Evolutionary conservation across 495 filamentous ascomycete species (phyloP).

Genomic region (Penicillium egyptiacum): DNA sequence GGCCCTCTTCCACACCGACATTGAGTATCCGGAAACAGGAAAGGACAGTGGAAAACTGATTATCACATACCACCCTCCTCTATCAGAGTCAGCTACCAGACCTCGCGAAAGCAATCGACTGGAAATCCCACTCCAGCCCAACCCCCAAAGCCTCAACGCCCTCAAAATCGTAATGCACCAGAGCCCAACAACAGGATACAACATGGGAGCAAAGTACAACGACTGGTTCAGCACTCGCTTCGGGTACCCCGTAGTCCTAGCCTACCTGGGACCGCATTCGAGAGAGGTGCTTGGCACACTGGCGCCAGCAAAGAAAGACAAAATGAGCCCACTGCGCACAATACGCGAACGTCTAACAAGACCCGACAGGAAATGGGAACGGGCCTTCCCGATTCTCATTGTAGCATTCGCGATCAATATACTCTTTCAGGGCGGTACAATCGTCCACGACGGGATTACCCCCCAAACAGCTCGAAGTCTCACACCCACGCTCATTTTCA

Average conservation of each 20-base stretch:
- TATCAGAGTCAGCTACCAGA: constrained; percentile 17
- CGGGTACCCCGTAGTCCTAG: constrained; percentile 64
- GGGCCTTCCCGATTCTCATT: not conserved
- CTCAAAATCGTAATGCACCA: constrained; percentile 61
- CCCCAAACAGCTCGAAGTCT: constrained; percentile 3
- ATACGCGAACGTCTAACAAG: not conserved
- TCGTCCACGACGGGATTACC: not conserved
- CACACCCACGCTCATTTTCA: not conserved
- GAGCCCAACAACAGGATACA: constrained; percentile 63
- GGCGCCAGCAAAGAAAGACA: constrained; percentile 32
- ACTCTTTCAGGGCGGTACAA: not conserved
- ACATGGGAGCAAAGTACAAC: constrained; percentile 66
- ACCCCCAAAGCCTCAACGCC: constrained; percentile 46
- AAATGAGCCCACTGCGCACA: not conserved
- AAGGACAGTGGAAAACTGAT: constrained; percentile 42
- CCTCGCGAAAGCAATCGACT: constrained; percentile 33
- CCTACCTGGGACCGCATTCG: constrained; percentile 64
- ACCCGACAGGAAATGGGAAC: constrained; percentile 1
- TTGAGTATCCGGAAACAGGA: constrained; percentile 39
- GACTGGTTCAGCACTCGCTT: constrained; percentile 73
- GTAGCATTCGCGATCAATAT: not conserved
- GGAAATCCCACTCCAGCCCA: constrained; percentile 61
- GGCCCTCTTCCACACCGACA: constrained; percentile 63
- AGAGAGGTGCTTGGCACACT: constrained; percentile 64
- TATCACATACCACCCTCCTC: constrained; percentile 55